A percentile compares a stretch with the other conserved stretches of the same genome.
These are phyloP conservation scores for Cinnamomum chago DNA, from an alignment of 164 flowering plant genomes.

Conservation along the genomic window DNA sequence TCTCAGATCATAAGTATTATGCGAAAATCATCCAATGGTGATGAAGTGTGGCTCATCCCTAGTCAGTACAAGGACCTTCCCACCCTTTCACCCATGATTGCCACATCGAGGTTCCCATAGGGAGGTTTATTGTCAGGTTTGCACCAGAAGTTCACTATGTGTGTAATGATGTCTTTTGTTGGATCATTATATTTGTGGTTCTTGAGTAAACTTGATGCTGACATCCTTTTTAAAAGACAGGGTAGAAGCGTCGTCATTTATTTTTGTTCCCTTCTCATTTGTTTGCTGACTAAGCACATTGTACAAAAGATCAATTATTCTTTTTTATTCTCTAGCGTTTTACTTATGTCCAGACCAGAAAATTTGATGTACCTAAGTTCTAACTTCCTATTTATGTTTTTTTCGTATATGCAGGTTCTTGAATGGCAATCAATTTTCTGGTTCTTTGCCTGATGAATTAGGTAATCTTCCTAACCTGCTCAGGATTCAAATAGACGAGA, in stretches of 20 bases:
- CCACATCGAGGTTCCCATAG: no score
- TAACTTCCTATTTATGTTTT: neutral
- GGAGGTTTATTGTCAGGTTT: no score
- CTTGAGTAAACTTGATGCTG: neutral
- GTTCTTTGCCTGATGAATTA: conserved; percentile 74
- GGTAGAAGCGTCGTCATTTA: neutral
- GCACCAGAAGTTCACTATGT: no score
- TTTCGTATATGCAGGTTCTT: conserved; percentile 58
- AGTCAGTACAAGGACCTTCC: no score
- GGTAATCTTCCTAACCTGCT: conserved; percentile 56
- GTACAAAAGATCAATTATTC: neutral
- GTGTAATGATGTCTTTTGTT: no score
- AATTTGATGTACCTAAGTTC: neutral
- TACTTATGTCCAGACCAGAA: neutral
- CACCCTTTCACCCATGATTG: no score
- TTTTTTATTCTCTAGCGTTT: neutral
- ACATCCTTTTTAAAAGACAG: conserved; percentile 1
- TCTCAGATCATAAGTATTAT: no score
- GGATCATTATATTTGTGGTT: no score
- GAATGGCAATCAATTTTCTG: conserved; percentile 72
- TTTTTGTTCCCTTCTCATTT: neutral
- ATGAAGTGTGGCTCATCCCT: no score
- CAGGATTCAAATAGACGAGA: conserved; percentile 69
- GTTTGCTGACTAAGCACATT: neutral
- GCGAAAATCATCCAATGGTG: no score